Conservation (phyloP, 2,329 filamentous ascomycete genomes). For the Aspergillus fructus region DNA sequence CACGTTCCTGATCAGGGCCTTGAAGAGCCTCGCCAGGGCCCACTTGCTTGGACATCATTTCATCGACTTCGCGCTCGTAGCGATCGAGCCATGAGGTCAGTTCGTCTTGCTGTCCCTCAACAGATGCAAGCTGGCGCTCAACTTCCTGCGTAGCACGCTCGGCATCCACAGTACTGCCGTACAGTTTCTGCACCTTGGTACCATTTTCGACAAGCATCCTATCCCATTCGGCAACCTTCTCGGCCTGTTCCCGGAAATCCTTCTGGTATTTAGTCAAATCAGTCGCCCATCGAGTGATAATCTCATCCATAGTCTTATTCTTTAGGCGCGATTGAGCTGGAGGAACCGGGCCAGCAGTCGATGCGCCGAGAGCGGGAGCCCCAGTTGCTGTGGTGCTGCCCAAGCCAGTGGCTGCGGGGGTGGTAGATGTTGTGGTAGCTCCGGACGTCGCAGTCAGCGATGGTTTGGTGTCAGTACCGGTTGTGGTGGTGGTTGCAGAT, state of each 20-base stretch:
- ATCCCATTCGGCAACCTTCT: slow-evolving; percentile 87
- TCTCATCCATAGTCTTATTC: slow-evolving; percentile 99
- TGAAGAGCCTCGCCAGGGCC: slow-evolving; percentile 73
- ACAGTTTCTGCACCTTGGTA: slow-evolving; percentile 91
- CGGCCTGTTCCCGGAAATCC: slow-evolving; percentile 88
- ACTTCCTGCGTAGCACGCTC: slow-evolving; percentile 92
- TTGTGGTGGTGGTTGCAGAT: slow-evolving; percentile 19
- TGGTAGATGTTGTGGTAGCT: slow-evolving; percentile 30
- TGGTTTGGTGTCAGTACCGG: slow-evolving; percentile 24
- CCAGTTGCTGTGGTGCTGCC: slow-evolving; percentile 32
- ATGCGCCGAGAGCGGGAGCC: slow-evolving; percentile 57
- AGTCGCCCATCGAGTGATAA: slow-evolving; percentile 93
- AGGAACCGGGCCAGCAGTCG: slow-evolving; percentile 77
- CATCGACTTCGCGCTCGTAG: slow-evolving; percentile 89
- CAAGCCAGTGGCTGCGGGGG: slow-evolving; percentile 30
- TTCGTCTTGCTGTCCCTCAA: slow-evolving; percentile 92
- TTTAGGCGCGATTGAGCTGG: slow-evolving; percentile 82
- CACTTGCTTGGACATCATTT: slow-evolving; percentile 77
- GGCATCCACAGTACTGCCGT: slow-evolving; percentile 87
- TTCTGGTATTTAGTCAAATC: slow-evolving; percentile 96
- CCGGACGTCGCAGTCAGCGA: slow-evolving; percentile 29
- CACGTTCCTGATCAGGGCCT: slow-evolving; percentile 91
- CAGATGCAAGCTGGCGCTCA: slow-evolving; percentile 82
- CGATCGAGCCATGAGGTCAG: slow-evolving; percentile 82
- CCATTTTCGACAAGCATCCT: slow-evolving; percentile 88